Evolutionary conservation across 371 early-diverging fungal species (phyloP), one percentile per base, ranked within the genome.

Genomic region (Gilbertella persicaria): DNA sequence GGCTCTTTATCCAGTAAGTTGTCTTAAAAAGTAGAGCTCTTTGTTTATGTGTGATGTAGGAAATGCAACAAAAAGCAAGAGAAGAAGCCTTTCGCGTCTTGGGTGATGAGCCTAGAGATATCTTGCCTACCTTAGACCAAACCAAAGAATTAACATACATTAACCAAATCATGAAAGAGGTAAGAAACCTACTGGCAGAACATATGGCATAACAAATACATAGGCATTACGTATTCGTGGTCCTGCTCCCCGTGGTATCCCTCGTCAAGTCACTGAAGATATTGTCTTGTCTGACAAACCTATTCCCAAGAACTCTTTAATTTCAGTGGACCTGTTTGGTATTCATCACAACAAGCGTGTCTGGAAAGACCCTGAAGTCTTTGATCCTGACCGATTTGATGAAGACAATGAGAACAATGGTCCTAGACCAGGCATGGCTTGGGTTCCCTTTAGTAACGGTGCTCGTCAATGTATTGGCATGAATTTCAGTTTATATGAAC

Each of bases 381-480:
- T 79, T 47, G 50, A 42, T 1, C 60, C 62, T 17, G 63, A 65
- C 13, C 60, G 57, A 52, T 43, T 45, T 12, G 66, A 59, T 6
- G 29, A 40, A 5, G 67, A 63, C 20, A 33, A 26, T 9, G 58
- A 55, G 49, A 36, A 37, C n/a, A 61, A 55, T 2, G 43, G 33
- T 4, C 70, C 60, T 20, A 43, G 67, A 7, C 14, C n/a, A 5
- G 50, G 65, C 47, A 63, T 67, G 13, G 46, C 74, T 4, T 80
- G 66, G 66, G 44, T 77, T 2, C 74, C 80, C 6, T 80, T 80
- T 47, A 62, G 75, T 48, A 63, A 60, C n/a, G 80, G 80, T 23
- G 47, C 58, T 9, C 69, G 80, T 33, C 64, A 72, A 56, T 82
- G 83, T 50, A 67, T 77, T 37, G 83, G 79, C 10, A 68, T 70